Base-by-base conservation (phyloP, 2,329 filamentous ascomycete species). In the Paraconiothyrium sp. region DNA sequence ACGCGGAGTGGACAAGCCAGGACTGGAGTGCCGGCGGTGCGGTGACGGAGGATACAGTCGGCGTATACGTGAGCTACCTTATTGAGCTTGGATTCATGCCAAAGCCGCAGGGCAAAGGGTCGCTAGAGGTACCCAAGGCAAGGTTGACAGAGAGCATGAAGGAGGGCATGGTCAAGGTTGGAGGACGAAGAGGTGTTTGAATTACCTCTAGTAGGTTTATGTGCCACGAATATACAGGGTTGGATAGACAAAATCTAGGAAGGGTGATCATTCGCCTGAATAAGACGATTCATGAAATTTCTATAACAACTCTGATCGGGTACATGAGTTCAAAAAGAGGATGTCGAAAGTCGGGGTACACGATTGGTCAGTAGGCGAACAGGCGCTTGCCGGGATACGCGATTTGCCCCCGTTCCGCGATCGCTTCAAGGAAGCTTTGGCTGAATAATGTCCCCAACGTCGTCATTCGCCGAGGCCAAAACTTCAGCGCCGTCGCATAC, bases 51-150 rank as follows among this genome's bases (percentile, higher is more conserved):
- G 86, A 90, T 63, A 84, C 85, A 39, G 84, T 91, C 16, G 89
- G 89, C 4, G 76, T 85, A 20, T 92, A 90, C 72, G 76, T 90
- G 54, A 82, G 85, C 32, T 92, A 89, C 71, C 78, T 92, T 41
- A 83, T 87, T 3, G 84, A 84, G 62, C 83, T 88, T 64, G 87
- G 87, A 5, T 92, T 92, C 77, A 83, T 92, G 74, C 79, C 82
- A 4, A 69, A 65, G 67, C 67, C 72, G 1, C 72, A 76, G 57
- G 62, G 65, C 27, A 72, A 72, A 63, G 67, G 73, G 1, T 52
- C 71, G 48, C 71, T 73, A 59, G 70, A 73, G 20, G 43, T 77
- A 57, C 65, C 75, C 16, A 57, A 67, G 54, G 67, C 68, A 52
- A 68, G 64, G 51, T 52, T 75, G 57, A 74, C 72, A 9, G 73